A percentile compares a stretch with the other conserved stretches of the same genome.
Evolutionary conservation across 2,329 filamentous ascomycete genomes (phyloP).

Genomic region (Rutstroemia sp.): DNA sequence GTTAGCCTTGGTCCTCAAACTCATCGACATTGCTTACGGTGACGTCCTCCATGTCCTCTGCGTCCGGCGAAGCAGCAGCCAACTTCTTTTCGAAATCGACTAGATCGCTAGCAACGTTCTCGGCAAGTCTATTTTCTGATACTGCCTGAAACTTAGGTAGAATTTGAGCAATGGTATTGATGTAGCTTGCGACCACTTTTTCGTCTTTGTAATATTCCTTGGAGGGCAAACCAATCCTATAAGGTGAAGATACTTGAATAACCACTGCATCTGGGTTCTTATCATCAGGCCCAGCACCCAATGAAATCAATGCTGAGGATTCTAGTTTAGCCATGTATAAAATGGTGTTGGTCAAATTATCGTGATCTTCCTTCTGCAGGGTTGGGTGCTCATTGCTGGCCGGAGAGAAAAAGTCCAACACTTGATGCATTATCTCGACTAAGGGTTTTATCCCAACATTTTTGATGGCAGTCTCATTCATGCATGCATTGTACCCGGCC

Average conservation of each 20-base stretch:
- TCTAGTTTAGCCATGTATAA: slow-evolving; percentile 40
- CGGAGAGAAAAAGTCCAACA: slow-evolving; percentile 39
- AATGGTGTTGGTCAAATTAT: slow-evolving; percentile 38
- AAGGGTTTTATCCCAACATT: slow-evolving; percentile 49
- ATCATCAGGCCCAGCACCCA: slow-evolving; percentile 26
- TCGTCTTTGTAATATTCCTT: slow-evolving; percentile 54
- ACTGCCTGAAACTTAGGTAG: slow-evolving; percentile 20
- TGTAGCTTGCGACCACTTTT: slow-evolving; percentile 44
- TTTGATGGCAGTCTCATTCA: slow-evolving; percentile 52
- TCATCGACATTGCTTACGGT: slow-evolving; percentile 34
- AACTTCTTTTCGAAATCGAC: slow-evolving; percentile 56
- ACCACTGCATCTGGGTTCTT: slow-evolving; percentile 40
- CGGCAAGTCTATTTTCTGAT: slow-evolving; percentile 8
- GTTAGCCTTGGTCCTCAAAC: slow-evolving; percentile 11
- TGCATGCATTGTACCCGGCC: slow-evolving; percentile 56
- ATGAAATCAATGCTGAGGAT: slow-evolving; percentile 31
- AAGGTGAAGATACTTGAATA: slow-evolving; percentile 38
- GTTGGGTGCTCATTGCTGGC: slow-evolving; percentile 8
- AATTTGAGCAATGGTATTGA: slow-evolving; percentile 31
- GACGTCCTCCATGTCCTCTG: slow-evolving; percentile 52
- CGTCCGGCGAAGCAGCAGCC: slow-evolving; percentile 49
- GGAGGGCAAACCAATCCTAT: slow-evolving; percentile 49
- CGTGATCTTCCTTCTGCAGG: slow-evolving; percentile 24
- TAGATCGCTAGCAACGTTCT: slow-evolving; percentile 32
- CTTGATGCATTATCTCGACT: slow-evolving; percentile 43